phyloP scores from a whole-genome alignment of 371 early-diverging fungal species.

The Thermomucor indicae-seudaticae region DNA sequence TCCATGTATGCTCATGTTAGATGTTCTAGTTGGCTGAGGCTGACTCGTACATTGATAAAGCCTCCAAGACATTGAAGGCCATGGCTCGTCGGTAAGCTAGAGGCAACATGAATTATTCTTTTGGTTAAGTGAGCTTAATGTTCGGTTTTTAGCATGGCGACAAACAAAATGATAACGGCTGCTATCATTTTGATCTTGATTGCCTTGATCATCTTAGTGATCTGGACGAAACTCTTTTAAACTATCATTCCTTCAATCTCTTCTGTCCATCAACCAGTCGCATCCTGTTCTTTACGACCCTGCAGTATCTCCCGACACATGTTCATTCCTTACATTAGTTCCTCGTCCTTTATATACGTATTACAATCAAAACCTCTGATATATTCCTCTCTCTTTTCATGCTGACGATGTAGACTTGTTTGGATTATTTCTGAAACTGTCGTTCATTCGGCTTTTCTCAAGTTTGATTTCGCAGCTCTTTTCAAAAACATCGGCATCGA shows the following conservation, averaged over 20 bases:
- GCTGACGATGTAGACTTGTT: no score
- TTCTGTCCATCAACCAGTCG: background rate
- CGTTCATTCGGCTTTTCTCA: slow-evolving; percentile 10
- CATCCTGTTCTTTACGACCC: background rate
- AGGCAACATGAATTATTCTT: background rate
- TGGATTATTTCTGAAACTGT: no score
- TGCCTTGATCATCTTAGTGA: slow-evolving; percentile 77
- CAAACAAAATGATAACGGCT: slow-evolving; percentile 85
- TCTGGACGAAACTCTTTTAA: slow-evolving; percentile 67
- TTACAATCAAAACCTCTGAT: background rate
- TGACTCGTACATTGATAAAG: slow-evolving; percentile 86
- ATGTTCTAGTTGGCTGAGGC: slow-evolving; percentile 84
- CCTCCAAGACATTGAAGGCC: slow-evolving; percentile 80
- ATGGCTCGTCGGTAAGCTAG: slow-evolving; percentile 86
- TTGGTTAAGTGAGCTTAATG: background rate
- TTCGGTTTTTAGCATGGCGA: slow-evolving; percentile 63
- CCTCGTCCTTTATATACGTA: background rate
- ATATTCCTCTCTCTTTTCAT: background rate
- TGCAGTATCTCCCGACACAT: background rate
- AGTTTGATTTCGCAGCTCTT: slow-evolving; percentile 19
- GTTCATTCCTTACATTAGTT: background rate
- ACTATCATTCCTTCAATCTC: background rate
- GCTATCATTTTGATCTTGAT: slow-evolving; percentile 82
- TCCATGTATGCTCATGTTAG: background rate
- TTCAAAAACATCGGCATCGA: slow-evolving; percentile 14